Evolutionary conservation across 2,329 filamentous ascomycete species (phyloP).

Genomic region (Talaromyces rugulosus): DNA sequence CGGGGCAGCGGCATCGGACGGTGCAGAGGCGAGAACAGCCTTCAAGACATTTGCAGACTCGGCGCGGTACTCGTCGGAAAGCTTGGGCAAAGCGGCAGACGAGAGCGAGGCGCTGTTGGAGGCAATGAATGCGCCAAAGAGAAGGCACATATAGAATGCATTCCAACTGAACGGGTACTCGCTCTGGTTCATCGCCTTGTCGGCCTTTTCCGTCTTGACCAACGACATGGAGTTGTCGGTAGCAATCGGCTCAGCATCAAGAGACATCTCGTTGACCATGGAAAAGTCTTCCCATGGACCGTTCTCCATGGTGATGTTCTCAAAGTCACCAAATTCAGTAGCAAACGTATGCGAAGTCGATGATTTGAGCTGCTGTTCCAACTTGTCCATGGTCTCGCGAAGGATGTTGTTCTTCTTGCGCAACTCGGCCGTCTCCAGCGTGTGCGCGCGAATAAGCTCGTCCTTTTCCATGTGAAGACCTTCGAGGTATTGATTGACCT

Average conservation of each 20-base stretch:
- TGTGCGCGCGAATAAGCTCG: constrained; percentile 82
- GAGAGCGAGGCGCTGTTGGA: constrained; percentile 69
- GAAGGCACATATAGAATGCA: constrained; percentile 89
- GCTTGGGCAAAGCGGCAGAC: constrained; percentile 51
- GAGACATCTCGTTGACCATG: constrained; percentile 62
- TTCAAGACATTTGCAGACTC: constrained; percentile 46
- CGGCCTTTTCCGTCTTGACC: constrained; percentile 36
- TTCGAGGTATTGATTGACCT: constrained; percentile 70
- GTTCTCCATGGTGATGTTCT: constrained; percentile 74
- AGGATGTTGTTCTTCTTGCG: constrained; percentile 88
- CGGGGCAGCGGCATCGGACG: constrained; percentile 38
- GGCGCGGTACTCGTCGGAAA: constrained; percentile 45
- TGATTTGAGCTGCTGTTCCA: constrained; percentile 36
- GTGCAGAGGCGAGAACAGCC: constrained; percentile 41
- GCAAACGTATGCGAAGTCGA: constrained; percentile 53
- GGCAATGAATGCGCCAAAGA: constrained; percentile 92
- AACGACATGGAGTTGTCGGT: constrained; percentile 37
- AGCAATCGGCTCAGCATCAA: constrained; percentile 37
- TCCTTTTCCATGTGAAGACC: constrained; percentile 81
- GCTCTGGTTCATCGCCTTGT: constrained; percentile 48
- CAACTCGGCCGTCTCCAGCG: constrained; percentile 82
- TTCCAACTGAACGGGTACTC: constrained; percentile 64
- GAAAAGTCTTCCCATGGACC: constrained; percentile 76
- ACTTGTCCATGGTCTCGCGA: constrained; percentile 57
- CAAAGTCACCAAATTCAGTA: constrained; percentile 72